Evolutionary conservation across 345 rosid species (phyloP).

Genomic region (Citrus glauca): DNA sequence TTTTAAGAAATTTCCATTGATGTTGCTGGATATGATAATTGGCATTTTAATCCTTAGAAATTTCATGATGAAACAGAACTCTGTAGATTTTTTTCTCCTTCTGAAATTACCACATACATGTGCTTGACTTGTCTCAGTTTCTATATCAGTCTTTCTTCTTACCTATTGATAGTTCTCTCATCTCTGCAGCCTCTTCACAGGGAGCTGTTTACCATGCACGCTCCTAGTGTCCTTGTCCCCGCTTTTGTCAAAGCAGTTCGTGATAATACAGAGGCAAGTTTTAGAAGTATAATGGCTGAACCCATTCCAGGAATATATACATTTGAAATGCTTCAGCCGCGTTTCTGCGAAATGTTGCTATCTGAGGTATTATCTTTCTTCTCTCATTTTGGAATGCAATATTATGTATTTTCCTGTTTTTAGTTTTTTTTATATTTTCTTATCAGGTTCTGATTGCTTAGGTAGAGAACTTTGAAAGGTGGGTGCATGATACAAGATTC

Average conservation of each 20-base stretch:
- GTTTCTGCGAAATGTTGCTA: conserved; percentile 61
- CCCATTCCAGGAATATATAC: conserved; percentile 64
- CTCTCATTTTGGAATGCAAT: neutral
- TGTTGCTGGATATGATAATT: neutral
- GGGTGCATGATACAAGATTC: conserved; percentile 69
- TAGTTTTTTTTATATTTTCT: conserved; percentile 28
- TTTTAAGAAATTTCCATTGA: neutral
- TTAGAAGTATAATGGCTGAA: conserved; percentile 59
- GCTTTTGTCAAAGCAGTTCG: conserved; percentile 67
- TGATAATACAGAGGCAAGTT: conserved; percentile 56
- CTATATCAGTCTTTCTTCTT: neutral
- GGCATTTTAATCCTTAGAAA: neutral
- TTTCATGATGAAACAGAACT: neutral
- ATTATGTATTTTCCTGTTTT: conserved; percentile 14
- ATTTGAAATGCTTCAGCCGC: conserved; percentile 79
- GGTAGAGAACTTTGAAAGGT: conserved; percentile 87
- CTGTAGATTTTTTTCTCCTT: neutral
- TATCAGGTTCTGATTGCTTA: conserved; percentile 45
- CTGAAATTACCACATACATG: neutral
- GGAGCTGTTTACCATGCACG: conserved; percentile 60
- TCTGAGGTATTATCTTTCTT: conserved; percentile 54
- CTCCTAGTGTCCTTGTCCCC: conserved; percentile 60
- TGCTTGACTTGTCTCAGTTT: neutral
- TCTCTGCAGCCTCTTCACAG: conserved; percentile 64
- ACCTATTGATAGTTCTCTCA: conserved; percentile 11